These are phyloP conservation scores for Sphaerobolus stellatus DNA, from an alignment of 1,284 basidiomycete species.

Conservation along the genomic window DNA sequence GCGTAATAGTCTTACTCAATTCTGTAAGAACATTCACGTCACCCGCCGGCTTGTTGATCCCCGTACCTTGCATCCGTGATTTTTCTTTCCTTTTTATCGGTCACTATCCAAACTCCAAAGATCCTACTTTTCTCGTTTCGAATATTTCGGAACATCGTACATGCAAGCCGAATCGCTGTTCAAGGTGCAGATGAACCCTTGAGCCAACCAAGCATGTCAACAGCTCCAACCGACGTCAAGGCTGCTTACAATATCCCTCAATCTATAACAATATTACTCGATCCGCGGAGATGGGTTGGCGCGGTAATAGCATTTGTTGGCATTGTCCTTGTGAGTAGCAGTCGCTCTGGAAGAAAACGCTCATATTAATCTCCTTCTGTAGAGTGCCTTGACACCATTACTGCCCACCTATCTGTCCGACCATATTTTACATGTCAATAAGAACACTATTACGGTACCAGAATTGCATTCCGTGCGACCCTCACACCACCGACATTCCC, in stretches of 20 bases:
- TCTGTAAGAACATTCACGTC: too few relatives aligned
- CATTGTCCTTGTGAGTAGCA: too few relatives aligned
- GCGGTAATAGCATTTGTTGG: not conserved
- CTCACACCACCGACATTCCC: too few relatives aligned
- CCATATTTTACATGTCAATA: too few relatives aligned
- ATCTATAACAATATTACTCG: constrained; percentile 2
- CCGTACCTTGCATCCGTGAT: too few relatives aligned
- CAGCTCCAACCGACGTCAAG: not conserved
- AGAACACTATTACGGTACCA: too few relatives aligned
- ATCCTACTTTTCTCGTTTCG: not conserved
- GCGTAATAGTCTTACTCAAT: too few relatives aligned
- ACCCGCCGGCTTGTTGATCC: too few relatives aligned
- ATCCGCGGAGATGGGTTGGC: constrained; percentile 9
- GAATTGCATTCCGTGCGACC: too few relatives aligned
- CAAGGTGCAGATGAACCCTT: not conserved
- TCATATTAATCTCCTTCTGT: too few relatives aligned
- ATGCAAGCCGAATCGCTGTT: not conserved
- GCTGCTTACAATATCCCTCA: not conserved
- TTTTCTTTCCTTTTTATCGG: too few relatives aligned
- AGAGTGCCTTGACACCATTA: constrained; percentile 6
- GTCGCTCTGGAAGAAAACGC: too few relatives aligned
- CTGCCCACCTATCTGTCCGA: not conserved
- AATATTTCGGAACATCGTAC: not conserved
- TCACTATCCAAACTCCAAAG: not conserved
- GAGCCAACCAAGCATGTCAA: not conserved